Evolutionary conservation across 2,329 filamentous ascomycete species (phyloP), one percentile per base, ranked within the genome.

Genomic region (Botrytis fabae): DNA sequence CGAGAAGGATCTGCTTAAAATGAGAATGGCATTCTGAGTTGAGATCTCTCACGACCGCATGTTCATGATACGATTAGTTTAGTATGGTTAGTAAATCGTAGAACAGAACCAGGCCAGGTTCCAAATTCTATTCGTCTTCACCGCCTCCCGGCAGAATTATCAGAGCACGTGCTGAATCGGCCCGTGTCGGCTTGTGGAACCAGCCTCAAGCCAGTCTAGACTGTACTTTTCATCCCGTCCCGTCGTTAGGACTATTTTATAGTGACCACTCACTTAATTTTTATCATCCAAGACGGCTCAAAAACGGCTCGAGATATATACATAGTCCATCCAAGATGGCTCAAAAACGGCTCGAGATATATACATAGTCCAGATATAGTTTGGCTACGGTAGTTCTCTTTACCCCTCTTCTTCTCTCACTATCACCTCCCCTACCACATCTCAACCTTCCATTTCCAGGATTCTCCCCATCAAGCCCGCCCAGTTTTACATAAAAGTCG

Each of bases 261-360:
- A 28, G 12, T 54, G 25, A 54, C 48, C 44, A 32, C 62, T 48
- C 9, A 28, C 46, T 25, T 32, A 3, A 5, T 51, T 66, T 1
- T 28, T 20, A 35, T 32, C 28, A 28, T 66, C 63, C 46, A 40
- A 65, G 44, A 48, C 42, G 63, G 63, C 22, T 51, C 63, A 38
- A 22, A 51, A 65, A 22, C 16, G 12, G 35, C 44, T 35, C 42
- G 3, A n/a, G n/a, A n/a, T n/a, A n/a, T n/a, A n/a, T n/a, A n/a
- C n/a, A n/a, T n/a, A n/a, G n/a, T n/a, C n/a, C 28, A 28, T 66
- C 63, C 46, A 40, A 65, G 44, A 48, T 28, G 63, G 63, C 22
- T 51, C 63, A 38, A 22, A 51, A 65, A 22, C 16, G 12, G 35
- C 44, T 35, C 42, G 3, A 48, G 25, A 32, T 65, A 51, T 38